These are phyloP conservation scores for Neofusicoccum laricinum DNA, from an alignment of 2,329 filamentous ascomycete genomes.

Conservation along the genomic window DNA sequence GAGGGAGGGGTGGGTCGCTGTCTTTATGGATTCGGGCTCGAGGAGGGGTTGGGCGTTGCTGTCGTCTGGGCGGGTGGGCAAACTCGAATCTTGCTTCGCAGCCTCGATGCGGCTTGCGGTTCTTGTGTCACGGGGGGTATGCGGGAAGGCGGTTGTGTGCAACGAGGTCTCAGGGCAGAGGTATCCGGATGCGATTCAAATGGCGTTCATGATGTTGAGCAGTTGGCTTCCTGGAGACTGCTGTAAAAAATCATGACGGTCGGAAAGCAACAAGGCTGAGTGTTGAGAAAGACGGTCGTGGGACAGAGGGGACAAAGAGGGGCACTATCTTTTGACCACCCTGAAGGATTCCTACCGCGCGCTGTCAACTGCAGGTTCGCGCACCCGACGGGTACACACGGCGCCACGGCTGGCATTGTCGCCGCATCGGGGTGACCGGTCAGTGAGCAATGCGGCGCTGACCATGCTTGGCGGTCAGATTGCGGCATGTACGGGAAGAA, in stretches of 20 bases:
- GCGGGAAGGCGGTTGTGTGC: neutral
- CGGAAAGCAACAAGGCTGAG: neutral
- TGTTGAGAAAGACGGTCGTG: neutral
- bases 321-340: neutral
- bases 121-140: neutral
- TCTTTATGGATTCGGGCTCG: too few species aligned
- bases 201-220: neutral
- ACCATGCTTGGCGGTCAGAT: slow-evolving; percentile 1
- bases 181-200: neutral
- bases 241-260: neutral
- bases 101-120: neutral
- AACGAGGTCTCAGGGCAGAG: neutral
- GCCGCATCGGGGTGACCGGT: slow-evolving; percentile 1
- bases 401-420: neutral
- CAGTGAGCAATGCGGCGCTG: neutral
- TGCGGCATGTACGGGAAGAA: neutral
- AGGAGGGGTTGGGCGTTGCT: too few species aligned
- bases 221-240: neutral
- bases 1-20: too few species aligned
- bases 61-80: neutral
- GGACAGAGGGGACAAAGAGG: neutral
- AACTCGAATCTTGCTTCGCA: neutral
- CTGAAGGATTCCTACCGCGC: neutral
- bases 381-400: neutral
- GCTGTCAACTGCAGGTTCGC: neutral